These are phyloP conservation scores for Lentinula guzmanii DNA, from an alignment of 768 basidiomycete genomes.

Conservation along the genomic window DNA sequence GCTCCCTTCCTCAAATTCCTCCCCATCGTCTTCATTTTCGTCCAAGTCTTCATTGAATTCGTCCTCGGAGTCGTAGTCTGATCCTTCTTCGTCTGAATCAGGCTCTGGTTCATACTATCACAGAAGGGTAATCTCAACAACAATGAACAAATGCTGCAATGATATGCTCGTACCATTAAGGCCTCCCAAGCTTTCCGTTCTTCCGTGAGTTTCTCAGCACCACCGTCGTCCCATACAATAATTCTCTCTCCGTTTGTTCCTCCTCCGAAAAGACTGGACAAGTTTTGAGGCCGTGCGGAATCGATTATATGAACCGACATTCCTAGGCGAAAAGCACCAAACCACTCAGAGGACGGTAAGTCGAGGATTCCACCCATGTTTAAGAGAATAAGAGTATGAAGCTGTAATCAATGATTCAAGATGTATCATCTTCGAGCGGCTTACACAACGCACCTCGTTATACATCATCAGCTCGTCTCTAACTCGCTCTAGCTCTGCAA, in stretches of 20 bases:
- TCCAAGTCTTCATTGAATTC: constrained; percentile 35
- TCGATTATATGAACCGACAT: constrained; percentile 91
- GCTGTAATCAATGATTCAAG: constrained; percentile 29
- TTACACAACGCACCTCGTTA: constrained; percentile 48
- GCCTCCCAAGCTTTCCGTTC: constrained; percentile 83
- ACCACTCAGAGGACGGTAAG: constrained; percentile 67
- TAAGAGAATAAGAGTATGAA: constrained; percentile 85
- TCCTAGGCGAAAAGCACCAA: constrained; percentile 59
- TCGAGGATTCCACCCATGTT: constrained; percentile 91
- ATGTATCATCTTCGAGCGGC: background rate
- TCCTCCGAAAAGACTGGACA: constrained; percentile 77
- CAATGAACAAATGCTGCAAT: background rate
- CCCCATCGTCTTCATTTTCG: constrained; percentile 31
- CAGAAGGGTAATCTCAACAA: background rate
- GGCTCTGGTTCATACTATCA: constrained; percentile 72
- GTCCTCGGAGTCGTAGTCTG: constrained; percentile 27
- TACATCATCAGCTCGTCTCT: constrained; percentile 61
- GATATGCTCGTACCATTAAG: constrained; percentile 52
- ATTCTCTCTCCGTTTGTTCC: constrained; percentile 66
- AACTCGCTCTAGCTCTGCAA: constrained; percentile 64
- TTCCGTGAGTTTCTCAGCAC: constrained; percentile 59
- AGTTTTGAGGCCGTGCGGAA: constrained; percentile 84
- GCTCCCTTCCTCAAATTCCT: constrained; percentile 35
- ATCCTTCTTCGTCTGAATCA: constrained; percentile 59
- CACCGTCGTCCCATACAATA: constrained; percentile 91